These are phyloP conservation scores for Metschnikowia shivogae DNA, from an alignment of 805 yeast species.

Conservation along the genomic window DNA sequence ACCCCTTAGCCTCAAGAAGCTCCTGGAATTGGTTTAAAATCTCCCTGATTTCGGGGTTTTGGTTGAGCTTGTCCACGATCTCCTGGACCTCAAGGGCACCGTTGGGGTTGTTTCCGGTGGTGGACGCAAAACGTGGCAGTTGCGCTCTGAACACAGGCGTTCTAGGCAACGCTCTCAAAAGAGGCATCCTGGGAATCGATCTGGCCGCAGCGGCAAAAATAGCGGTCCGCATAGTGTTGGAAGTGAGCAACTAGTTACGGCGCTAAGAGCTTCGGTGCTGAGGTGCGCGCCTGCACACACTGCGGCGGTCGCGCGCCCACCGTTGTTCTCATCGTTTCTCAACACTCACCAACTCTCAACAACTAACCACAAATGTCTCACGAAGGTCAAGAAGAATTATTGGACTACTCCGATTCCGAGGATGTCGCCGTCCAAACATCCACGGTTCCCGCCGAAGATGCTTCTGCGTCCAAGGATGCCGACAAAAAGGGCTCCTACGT, in stretches of 20 bases:
- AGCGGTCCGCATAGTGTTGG: conserved; percentile 5
- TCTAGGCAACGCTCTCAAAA: background rate
- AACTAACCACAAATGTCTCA: conserved; percentile 57
- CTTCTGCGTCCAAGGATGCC: conserved; percentile 51
- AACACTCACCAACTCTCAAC: background rate
- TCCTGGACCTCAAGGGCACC: conserved; percentile 13
- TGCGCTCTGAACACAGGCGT: background rate
- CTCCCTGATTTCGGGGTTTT: conserved; percentile 29
- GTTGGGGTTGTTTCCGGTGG: conserved; percentile 6
- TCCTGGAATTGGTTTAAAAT: conserved; percentile 29
- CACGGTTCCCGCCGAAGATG: conserved; percentile 48
- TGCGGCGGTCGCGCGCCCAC: conserved; percentile 3
- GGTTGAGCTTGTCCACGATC: conserved; percentile 17
- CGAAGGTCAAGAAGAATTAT: conserved; percentile 98
- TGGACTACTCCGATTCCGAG: conserved; percentile 98
- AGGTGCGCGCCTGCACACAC: background rate
- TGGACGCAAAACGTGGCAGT: conserved; percentile 10
- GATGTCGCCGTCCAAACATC: conserved; percentile 70
- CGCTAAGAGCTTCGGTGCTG: background rate
- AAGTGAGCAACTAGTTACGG: background rate
- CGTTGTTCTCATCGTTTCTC: conserved; percentile 4
- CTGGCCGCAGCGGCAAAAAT: conserved; percentile 5
- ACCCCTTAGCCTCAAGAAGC: conserved; percentile 30
- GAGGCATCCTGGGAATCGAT: conserved; percentile 1
- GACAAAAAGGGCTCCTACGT: conserved; percentile 96